Percentiles rank a stretch among this genome's conserved stretches.
phyloP scores from a whole-genome alignment of 768 basidiomycete genomes.

The Kwoniella heveanensis region DNA sequence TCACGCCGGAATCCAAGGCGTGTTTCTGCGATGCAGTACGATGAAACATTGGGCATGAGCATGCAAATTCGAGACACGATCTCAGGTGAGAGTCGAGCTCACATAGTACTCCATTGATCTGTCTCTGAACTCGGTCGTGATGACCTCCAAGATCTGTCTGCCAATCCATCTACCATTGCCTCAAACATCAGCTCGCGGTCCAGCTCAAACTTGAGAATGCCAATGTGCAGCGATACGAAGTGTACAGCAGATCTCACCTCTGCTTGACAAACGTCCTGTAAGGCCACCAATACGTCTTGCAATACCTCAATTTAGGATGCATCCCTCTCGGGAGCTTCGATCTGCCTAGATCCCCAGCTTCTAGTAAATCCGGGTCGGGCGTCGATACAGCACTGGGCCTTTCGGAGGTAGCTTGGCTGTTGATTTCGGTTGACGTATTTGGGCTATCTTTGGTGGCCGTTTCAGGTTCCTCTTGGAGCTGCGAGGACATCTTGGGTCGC shows the following conservation, averaged over 20 bases:
- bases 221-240: background rate
- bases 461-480: background rate
- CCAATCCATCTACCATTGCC: conserved; percentile 79
- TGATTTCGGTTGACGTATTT: background rate
- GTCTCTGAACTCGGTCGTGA: conserved; percentile 92
- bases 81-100: too few relatives aligned
- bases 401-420: conserved; percentile 2
- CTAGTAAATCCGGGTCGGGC: conserved; percentile 9
- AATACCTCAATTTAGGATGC: conserved; percentile 69
- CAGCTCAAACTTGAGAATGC: too few relatives aligned
- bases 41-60: too few relatives aligned
- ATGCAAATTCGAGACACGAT: too few relatives aligned
- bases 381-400: conserved; percentile 11
- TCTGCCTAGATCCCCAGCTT: background rate
- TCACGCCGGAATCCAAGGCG: conserved; percentile 88
- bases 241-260: conserved; percentile 58
- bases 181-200: too few relatives aligned
- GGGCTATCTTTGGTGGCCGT: background rate
- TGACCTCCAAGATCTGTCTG: conserved; percentile 82
- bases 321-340: conserved; percentile 42
- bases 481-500: background rate
- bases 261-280: conserved; percentile 88
- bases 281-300: conserved; percentile 87
- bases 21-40: conserved; percentile 59
- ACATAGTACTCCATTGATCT: conserved; percentile 95